Evolutionary conservation across 495 filamentous ascomycete genomes (phyloP).

Genomic region (Lichenothelia convexa): DNA sequence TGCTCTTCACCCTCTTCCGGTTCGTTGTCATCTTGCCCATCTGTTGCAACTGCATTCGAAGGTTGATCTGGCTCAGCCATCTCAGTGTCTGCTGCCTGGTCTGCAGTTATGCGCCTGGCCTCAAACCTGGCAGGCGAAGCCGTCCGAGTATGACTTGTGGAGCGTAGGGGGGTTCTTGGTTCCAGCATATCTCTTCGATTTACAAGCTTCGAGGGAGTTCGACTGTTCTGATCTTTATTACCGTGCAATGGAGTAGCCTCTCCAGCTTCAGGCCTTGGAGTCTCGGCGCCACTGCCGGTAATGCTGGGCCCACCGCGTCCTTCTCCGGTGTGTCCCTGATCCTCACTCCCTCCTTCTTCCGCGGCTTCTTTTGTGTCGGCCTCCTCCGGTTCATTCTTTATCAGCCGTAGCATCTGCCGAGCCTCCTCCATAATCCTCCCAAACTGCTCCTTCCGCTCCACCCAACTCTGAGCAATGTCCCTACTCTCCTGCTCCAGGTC

Average conservation of each 20-base stretch:
- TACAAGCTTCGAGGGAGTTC: slow-evolving; percentile 1
- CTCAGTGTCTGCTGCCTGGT: slow-evolving; percentile 10
- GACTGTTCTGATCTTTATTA: slow-evolving; percentile 21
- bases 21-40: slow-evolving; percentile 31
- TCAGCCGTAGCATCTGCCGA: slow-evolving; percentile 63
- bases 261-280: slow-evolving; percentile 43
- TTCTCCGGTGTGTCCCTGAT: slow-evolving; percentile 32
- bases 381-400: slow-evolving; percentile 93
- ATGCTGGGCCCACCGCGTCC: slow-evolving; percentile 26
- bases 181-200: too few species aligned
- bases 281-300: too few species aligned
- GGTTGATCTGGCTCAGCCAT: slow-evolving; percentile 20
- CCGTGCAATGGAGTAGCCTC: slow-evolving; percentile 29
- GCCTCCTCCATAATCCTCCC: slow-evolving; percentile 81
- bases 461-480: slow-evolving; percentile 69
- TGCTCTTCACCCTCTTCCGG: slow-evolving; percentile 52
- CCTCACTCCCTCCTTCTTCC: slow-evolving; percentile 57
- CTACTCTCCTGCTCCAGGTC: slow-evolving; percentile 71
- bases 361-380: slow-evolving; percentile 56
- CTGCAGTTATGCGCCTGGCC: too few species aligned
- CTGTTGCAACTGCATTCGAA: slow-evolving; percentile 21
- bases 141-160: too few species aligned
- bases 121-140: too few species aligned
- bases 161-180: too few species aligned
- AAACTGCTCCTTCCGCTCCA: slow-evolving; percentile 73